Base-by-base conservation (phyloP, 305 asterid genomes). In the Solanum hybrid region DNA sequence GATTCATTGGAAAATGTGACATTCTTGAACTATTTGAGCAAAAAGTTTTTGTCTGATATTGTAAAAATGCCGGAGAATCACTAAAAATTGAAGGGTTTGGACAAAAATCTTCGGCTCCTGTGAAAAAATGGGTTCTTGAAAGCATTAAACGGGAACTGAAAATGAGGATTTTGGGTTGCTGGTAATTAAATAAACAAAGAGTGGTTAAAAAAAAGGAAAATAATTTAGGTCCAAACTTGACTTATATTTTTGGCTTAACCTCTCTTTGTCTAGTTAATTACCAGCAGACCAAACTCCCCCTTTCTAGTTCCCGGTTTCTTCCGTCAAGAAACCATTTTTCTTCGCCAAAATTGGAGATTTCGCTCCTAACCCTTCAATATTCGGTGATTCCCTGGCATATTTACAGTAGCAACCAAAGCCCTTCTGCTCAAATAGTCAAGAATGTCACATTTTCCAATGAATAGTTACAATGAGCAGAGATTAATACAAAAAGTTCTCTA, bases 401-500 rank as follows among this genome's bases (percentile, higher is more conserved):
- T 10, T 16, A 16, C 4, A 31, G 12, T 76, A 76, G 22, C 40
- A 76, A 1, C 26, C 36, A 2, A 82, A 35, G 2, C 18, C 36
- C 8, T 14, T 81, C 9, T 14, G 34, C 6, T 61, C 31, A 10
- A 37, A 79, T 10, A 22, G 5, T 80, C 35, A 82, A 42, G 9
- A 83, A 84, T 84, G 75, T 46, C 42, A 84, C 74, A 39, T 84
- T 84, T 51, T 33, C 88, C 85, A 79, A 96, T 94, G 97, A 98
- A 97, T 92, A 96, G 94, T 0, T 78, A 81, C 9, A 87, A 92
- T 76, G 97, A 96, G 81, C 94, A 92, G 39, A 89, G 92, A 20
- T 92, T 95, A 14, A 93, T 95, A 86, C 93, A 93, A 11, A 98
- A 97, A 91, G 98, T 96, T 5, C 91, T 91, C 57, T 97, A 94